Percentiles rank a stretch among this genome's conserved stretches.
These are phyloP conservation scores for Anisogramma anomala DNA, from an alignment of 2,329 filamentous ascomycete species.

Conservation along the genomic window DNA sequence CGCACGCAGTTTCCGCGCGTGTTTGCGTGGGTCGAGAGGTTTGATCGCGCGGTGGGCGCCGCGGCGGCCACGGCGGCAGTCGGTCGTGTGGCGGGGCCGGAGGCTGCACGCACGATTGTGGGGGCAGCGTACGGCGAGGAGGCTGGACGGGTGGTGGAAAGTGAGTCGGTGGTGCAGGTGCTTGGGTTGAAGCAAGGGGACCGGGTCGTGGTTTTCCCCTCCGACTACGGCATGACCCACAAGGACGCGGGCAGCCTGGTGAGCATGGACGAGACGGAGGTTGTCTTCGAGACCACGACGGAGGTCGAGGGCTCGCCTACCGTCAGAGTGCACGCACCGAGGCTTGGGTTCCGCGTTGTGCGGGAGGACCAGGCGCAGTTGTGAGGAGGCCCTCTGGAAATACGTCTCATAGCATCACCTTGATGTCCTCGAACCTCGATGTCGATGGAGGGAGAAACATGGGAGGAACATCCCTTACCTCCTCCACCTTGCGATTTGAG, in stretches of 20 bases:
- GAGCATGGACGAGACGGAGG: conserved; percentile 39
- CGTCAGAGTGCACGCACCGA: conserved; percentile 49
- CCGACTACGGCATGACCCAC: conserved; percentile 48
- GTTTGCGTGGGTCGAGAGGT: conserved; percentile 54
- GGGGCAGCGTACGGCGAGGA: conserved; percentile 34
- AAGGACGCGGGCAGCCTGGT: conserved; percentile 47
- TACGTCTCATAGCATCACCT: no score
- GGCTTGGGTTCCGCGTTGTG: conserved; percentile 40
- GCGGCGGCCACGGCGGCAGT: conserved; percentile 27
- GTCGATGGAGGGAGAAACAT: no score
- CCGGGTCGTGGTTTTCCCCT: conserved; percentile 47
- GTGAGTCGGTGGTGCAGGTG: conserved; percentile 35
- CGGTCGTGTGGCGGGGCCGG: conserved; percentile 37
- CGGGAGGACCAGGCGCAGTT: conserved; percentile 24
- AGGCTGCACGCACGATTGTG: conserved; percentile 39
- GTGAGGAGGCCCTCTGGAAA: background rate
- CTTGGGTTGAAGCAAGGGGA: conserved; percentile 41
- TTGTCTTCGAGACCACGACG: conserved; percentile 43
- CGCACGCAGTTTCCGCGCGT: conserved; percentile 43
- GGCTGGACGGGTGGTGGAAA: conserved; percentile 31
- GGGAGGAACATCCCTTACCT: no score
- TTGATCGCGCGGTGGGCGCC: conserved; percentile 34
- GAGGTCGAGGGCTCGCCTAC: conserved; percentile 21
- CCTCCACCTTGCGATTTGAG: no score
- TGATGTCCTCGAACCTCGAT: no score